These are phyloP conservation scores for Salix purpurea DNA, from an alignment of 345 rosid genomes.

Conservation along the genomic window DNA sequence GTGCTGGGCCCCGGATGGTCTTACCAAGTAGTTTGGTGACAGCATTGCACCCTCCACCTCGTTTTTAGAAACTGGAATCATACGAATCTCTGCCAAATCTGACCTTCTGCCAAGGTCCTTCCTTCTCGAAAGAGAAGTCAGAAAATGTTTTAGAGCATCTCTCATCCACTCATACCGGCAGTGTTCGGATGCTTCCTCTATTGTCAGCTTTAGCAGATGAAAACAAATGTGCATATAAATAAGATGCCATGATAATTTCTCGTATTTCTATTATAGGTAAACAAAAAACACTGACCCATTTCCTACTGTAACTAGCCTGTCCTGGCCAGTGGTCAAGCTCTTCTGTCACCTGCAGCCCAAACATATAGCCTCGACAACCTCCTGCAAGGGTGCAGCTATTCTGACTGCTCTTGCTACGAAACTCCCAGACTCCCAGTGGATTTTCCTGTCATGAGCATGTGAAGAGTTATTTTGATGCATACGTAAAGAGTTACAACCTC, in stretches of 20 bases:
- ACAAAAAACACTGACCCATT: slow-evolving; percentile 47
- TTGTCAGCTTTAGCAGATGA: slow-evolving; percentile 36
- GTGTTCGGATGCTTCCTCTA: slow-evolving; percentile 49
- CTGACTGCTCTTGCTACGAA: slow-evolving; percentile 58
- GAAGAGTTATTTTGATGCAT: not conserved
- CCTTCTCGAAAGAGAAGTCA: slow-evolving; percentile 26
- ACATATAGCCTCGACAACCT: slow-evolving; percentile 74
- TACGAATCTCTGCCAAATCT: not conserved
- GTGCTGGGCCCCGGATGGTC: slow-evolving; percentile 16
- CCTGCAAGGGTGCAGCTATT: slow-evolving; percentile 38
- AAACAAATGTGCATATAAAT: not conserved
- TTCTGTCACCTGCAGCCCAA: slow-evolving; percentile 67
- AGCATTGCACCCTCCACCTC: slow-evolving; percentile 11
- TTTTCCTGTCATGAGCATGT: slow-evolving; percentile 37
- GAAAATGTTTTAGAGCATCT: slow-evolving; percentile 50
- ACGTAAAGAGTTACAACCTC: not conserved
- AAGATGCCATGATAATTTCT: not conserved
- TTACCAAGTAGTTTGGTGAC: slow-evolving; percentile 19
- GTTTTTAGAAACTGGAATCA: slow-evolving; percentile 4
- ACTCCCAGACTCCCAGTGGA: slow-evolving; percentile 69
- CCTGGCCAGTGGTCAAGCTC: slow-evolving; percentile 88
- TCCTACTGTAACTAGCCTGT: slow-evolving; percentile 45
- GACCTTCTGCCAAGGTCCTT: not conserved
- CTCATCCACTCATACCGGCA: slow-evolving; percentile 93
- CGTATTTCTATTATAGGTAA: not conserved